These are phyloP conservation scores for Nymphaea colorata DNA, from an alignment of 164 flowering plant species.

Conservation along the genomic window DNA sequence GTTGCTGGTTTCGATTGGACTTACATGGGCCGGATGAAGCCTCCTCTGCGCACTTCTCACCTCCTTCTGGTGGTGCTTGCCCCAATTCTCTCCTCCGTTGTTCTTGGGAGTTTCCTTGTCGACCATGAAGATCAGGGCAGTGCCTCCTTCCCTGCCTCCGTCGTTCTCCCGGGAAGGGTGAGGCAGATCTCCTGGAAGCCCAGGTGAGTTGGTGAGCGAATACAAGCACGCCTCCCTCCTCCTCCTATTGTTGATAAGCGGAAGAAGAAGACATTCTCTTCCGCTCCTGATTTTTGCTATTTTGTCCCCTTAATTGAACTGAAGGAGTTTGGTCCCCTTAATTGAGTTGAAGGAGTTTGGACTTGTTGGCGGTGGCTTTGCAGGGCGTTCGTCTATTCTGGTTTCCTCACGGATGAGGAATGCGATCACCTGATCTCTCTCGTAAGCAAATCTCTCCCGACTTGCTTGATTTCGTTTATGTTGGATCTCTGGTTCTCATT, in stretches of 20 bases:
- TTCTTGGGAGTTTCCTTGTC: too few species aligned
- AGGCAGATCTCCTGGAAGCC: slow-evolving; percentile 85
- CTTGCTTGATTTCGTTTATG: background rate
- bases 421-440: slow-evolving; percentile 86
- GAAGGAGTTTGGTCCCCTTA: slow-evolving; percentile 2
- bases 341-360: background rate
- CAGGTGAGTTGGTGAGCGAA: slow-evolving; percentile 28
- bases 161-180: slow-evolving; percentile 47
- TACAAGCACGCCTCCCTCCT: background rate
- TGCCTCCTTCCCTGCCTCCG: background rate
- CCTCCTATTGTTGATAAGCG: background rate
- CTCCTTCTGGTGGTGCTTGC: too few species aligned
- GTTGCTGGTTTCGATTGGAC: too few species aligned
- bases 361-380: background rate
- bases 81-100: too few species aligned
- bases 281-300: background rate
- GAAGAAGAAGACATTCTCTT: background rate
- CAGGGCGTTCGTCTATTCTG: slow-evolving; percentile 93
- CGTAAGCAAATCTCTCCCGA: slow-evolving; percentile 27
- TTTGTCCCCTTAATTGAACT: background rate
- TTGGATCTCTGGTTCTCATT: background rate
- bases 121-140: too few species aligned
- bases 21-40: too few species aligned
- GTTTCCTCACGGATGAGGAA: slow-evolving; percentile 75
- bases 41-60: too few species aligned